A percentile compares a stretch with the other conserved stretches of the same genome.
phyloP scores from a whole-genome alignment of 2,329 filamentous ascomycete genomes.

The Arachnomyces sp. region DNA sequence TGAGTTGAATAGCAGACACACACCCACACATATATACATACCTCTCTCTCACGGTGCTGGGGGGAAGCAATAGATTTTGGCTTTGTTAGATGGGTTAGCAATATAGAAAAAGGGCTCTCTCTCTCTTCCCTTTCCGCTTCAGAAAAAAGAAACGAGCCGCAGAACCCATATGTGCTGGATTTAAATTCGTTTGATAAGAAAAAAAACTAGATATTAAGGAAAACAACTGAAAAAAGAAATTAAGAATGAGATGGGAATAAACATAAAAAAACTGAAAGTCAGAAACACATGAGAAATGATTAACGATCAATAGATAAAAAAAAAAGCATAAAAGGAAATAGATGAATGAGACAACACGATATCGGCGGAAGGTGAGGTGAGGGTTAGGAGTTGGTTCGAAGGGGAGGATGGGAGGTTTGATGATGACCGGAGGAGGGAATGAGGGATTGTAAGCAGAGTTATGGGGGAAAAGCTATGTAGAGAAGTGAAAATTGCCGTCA shows the following conservation, averaged over 20 bases:
- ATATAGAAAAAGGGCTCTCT: no score
- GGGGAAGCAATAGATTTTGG: no score
- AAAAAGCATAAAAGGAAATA: conserved; percentile 5
- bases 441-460: neutral
- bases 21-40: no score
- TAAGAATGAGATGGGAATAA: conserved; percentile 6
- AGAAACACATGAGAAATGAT: conserved; percentile 5
- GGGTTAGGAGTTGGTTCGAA: no score
- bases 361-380: conserved; percentile 3
- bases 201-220: neutral
- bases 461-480: no score
- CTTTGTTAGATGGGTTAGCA: no score
- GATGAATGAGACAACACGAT: conserved; percentile 5
- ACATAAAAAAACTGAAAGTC: conserved; percentile 5
- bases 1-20: neutral
- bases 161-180: no score
- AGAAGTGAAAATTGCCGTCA: no score
- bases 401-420: conserved; percentile 21
- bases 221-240: conserved; percentile 4
- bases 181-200: neutral
- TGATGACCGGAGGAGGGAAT: conserved; percentile 20
- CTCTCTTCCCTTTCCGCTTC: no score
- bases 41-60: no score
- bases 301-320: conserved; percentile 1
- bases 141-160: no score